Evolutionary conservation across 2,329 filamentous ascomycete species (phyloP), one percentile per base, ranked within the genome.

Genomic region (Xylaria arbuscula): DNA sequence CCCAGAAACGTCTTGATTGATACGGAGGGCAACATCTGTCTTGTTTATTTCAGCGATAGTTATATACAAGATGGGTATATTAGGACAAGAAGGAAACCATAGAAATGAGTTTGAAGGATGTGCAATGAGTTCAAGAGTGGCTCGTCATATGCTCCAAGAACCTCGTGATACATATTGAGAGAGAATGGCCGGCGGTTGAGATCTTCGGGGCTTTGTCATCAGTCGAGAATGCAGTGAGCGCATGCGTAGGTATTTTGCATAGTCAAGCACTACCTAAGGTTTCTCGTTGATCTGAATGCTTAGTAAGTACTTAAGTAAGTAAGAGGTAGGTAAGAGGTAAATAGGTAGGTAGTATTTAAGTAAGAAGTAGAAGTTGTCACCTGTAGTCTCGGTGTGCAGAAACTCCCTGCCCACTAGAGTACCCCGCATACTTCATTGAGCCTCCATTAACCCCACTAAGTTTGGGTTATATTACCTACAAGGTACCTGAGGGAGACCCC

Each of bases 41-140:
- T n/a, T n/a, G n/a, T n/a, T n/a, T n/a, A n/a, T n/a, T n/a, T n/a
- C n/a, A n/a, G n/a, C n/a, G n/a, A n/a, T n/a, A n/a, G n/a, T n/a
- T n/a, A n/a, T n/a, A n/a, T n/a, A n/a, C n/a, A n/a, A n/a, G n/a
- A n/a, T n/a, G n/a, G n/a, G n/a, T n/a, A n/a, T n/a, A n/a, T n/a
- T n/a, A n/a, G n/a, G n/a, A n/a, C n/a, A n/a, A n/a, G n/a, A n/a
- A n/a, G n/a, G n/a, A n/a, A n/a, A n/a, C n/a, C n/a, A n/a, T n/a
- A n/a, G n/a, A n/a, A n/a, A n/a, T n/a, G n/a, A n/a, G n/a, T n/a
- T n/a, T n/a, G n/a, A n/a, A n/a, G n/a, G n/a, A n/a, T 62, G 7
- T 70, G 47, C 1, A 63, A 67, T 40, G 72, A 77, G 70, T 76
- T 77, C 66, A 72, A 24, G 11, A 19, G 22, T 6, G 28, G 48